Conservation (phyloP, 2,329 filamentous ascomycete genomes). For the Thielaviopsis euricoi region DNA sequence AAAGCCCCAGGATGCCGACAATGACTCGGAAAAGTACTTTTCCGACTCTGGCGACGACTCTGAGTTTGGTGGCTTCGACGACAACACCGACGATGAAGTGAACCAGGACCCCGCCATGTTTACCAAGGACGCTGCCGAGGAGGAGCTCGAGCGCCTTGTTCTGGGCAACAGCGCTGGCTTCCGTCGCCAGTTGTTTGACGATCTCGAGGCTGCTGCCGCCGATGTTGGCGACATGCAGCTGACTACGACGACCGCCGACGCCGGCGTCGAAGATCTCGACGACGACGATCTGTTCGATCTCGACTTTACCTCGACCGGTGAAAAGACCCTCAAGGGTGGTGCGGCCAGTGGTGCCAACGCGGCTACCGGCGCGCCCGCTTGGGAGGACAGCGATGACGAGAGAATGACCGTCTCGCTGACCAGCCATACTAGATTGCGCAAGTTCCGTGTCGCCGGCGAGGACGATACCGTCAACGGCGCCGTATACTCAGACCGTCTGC, state of each 20-base stretch:
- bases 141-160: slow-evolving; percentile 73
- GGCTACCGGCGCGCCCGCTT: slow-evolving; percentile 39
- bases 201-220: slow-evolving; percentile 17
- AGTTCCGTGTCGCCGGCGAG: slow-evolving; percentile 61
- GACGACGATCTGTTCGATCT: slow-evolving; percentile 78
- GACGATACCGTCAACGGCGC: slow-evolving; percentile 78
- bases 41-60: slow-evolving; percentile 15
- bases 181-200: slow-evolving; percentile 48
- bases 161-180: slow-evolving; percentile 81
- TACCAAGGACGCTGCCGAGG: slow-evolving; percentile 68
- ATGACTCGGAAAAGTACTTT: slow-evolving; percentile 16
- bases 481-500: slow-evolving; percentile 68
- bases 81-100: slow-evolving; percentile 16
- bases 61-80: slow-evolving; percentile 17
- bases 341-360: slow-evolving; percentile 12
- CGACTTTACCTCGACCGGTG: slow-evolving; percentile 34
- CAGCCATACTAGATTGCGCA: slow-evolving; percentile 57
- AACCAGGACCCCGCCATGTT: slow-evolving; percentile 16
- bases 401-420: slow-evolving; percentile 70
- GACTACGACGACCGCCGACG: slow-evolving; percentile 26
- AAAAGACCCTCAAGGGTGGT: slow-evolving; percentile 16
- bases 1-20: slow-evolving; percentile 1
- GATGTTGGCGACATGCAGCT: slow-evolving; percentile 19
- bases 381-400: slow-evolving; percentile 96
- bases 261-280: slow-evolving; percentile 41